Evolutionary conservation across 768 basidiomycete species (phyloP), one percentile per base, ranked within the genome.

Genomic region (Mycena sanguinolenta): DNA sequence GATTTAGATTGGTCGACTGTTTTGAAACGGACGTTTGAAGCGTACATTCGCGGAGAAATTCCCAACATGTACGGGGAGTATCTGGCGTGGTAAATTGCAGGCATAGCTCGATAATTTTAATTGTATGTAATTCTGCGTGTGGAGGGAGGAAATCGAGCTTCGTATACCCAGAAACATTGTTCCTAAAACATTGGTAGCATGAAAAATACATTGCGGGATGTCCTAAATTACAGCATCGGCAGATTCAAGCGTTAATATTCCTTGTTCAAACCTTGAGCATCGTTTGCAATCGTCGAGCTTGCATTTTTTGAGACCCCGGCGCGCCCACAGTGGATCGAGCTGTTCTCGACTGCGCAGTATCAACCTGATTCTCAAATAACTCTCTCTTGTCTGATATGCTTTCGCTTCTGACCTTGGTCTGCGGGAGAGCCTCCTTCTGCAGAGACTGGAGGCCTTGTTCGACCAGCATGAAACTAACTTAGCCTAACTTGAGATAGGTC

Each of bases 1-100:
- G 96, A 97, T 76, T 84, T 97, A 63, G 89, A 92, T 74, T 99
- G 97, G 97, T 88, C 93, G 28, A 93, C 96, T 21, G 96, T 98
- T 28, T 79, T 99, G 75, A 99, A 99, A 83, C 87, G 98, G 78
- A 96, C 95, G 57, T 98, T 98, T 77, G 98, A 99, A 83, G 88
- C 91, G 25, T 99, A 95, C 79, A 79, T 99, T 68, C 90, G 97
- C 42, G 95, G 93, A 17, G 97, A 99, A 82, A 83, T 86, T 69
- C 96, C 97, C 10, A 98, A 97, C 79, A 94, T 96, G 93, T 98
- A 98, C 75, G 97, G 96, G 36, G 96, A 98, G 78, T 88, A 86
- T 85, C 76, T 90, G 63, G 80, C 82, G 67, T 90, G 88, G 88
- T 86, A 77, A 36, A 54, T 23, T 16, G 36, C 32, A 59, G 7